Evolutionary conservation across 768 basidiomycete genomes (phyloP), one percentile per base, ranked within the genome.

Genomic region (Epithele typhae): DNA sequence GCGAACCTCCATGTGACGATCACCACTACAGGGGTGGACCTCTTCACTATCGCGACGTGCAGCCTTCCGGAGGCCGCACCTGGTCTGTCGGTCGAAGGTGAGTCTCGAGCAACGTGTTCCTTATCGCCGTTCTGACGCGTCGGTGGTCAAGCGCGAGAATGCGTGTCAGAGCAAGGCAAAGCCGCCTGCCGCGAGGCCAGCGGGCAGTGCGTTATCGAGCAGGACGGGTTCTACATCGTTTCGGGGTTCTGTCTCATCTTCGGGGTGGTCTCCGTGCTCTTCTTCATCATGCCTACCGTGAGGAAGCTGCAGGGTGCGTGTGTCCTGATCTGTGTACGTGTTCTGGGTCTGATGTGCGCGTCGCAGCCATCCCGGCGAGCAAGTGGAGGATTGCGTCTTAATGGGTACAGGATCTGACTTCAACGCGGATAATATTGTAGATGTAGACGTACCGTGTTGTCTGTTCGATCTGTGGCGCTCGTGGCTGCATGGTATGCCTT

Each of bases 141-240:
- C 47, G 22, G 12, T 43, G 47, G 21, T 15, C 19, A 54, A 92
- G 90, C 83, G 17, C 67, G 77, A 11, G 95, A 97, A 65, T 98
- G 96, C 65, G 86, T 93, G 27, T 91, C 92, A 4, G 95, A 98
- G 11, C 82, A 84, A 48, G 96, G 95, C 19, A 95, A 93, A 61
- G 71, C 76, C 6, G 66, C 73, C 5, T 98, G 96, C 65, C 71
- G 75, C 18, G 78, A 81, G 2, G 71, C 89, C 43, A 82, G 77
- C 9, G 96, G 96, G 1, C 66, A 72, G 33, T 99, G 96, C 64
- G 70, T 87, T 40, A 89, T 84, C 1, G 81, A 89, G 64, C 76
- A 77, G 19, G 96, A 99, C 65, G 96, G 96, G 10, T 98, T 95
- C 67, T 98, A 93, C 65, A 76, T 81, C 48, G 80, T 94, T 42